Evolutionary conservation across 2,329 filamentous ascomycete genomes (phyloP).

Genomic region (Fusarium clavum): DNA sequence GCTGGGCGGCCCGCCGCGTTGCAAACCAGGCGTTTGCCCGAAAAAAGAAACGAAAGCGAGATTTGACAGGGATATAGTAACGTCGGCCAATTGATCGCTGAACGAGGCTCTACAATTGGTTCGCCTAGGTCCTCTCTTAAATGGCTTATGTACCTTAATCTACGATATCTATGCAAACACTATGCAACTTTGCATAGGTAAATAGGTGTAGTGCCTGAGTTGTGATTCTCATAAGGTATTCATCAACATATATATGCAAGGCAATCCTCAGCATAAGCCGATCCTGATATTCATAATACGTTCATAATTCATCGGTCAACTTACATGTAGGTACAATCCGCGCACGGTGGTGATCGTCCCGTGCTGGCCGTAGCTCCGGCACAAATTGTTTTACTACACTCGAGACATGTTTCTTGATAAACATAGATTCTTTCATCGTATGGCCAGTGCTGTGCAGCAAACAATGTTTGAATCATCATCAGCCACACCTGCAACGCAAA

Average conservation of each 20-base stretch:
- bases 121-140: neutral
- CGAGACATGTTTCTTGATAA: conserved; percentile 3
- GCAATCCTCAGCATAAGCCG: neutral
- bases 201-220: neutral
- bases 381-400: conserved; percentile 6
- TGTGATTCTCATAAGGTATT: neutral
- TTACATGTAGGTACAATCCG: neutral
- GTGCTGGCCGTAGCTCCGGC: neutral
- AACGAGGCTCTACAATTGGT: neutral
- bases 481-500: conserved; percentile 5
- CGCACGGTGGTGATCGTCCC: conserved; percentile 3
- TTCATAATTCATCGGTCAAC: neutral
- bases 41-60: conserved; percentile 30
- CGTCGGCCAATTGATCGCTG: conserved; percentile 7
- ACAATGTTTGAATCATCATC: conserved; percentile 11
- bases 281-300: neutral
- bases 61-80: conserved; percentile 38
- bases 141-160: neutral
- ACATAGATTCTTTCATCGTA: neutral
- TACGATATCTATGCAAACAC: conserved; percentile 3
- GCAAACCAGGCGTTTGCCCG: conserved; percentile 14
- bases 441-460: conserved; percentile 10
- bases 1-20: conserved; percentile 32
- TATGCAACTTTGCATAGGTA: neutral
- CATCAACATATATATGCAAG: neutral